These are phyloP conservation scores for Suhomyces sp. DNA, from an alignment of 805 yeast genomes.

Conservation along the genomic window DNA sequence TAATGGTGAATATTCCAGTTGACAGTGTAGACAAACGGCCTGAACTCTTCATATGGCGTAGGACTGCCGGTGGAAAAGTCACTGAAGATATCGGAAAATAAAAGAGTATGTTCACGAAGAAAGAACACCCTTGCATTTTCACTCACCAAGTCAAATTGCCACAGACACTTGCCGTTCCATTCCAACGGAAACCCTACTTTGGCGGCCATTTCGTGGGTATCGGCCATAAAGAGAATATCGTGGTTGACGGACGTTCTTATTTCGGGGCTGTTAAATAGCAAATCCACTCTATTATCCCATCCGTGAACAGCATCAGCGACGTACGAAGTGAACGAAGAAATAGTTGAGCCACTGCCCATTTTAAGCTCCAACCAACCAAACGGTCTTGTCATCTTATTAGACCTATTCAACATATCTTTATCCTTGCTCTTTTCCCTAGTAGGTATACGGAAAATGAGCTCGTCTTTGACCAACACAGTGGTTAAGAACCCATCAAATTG, in stretches of 20 bases:
- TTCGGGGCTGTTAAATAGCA: constrained; percentile 55
- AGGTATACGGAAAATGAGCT: constrained; percentile 70
- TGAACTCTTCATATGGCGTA: constrained; percentile 68
- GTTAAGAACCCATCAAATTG: constrained; percentile 55
- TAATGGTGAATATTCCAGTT: constrained; percentile 59
- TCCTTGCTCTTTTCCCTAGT: constrained; percentile 84
- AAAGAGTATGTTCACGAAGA: constrained; percentile 75
- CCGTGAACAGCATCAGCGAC: constrained; percentile 53
- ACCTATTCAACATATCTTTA: constrained; percentile 23
- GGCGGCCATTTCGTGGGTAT: constrained; percentile 51
- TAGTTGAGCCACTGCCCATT: constrained; percentile 49
- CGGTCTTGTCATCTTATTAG: constrained; percentile 45
- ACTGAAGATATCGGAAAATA: constrained; percentile 65
- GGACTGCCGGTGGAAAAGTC: constrained; percentile 78
- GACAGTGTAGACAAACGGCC: constrained; percentile 65
- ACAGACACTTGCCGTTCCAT: constrained; percentile 78
- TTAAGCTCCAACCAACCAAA: constrained; percentile 92
- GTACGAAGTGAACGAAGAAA: constrained; percentile 47
- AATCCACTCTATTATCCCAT: constrained; percentile 47
- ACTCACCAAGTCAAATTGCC: constrained; percentile 60
- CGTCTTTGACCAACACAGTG: constrained; percentile 58
- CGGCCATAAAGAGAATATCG: constrained; percentile 67
- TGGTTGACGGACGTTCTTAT: constrained; percentile 85
- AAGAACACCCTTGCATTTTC: constrained; percentile 57
- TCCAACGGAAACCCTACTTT: constrained; percentile 66